These are phyloP conservation scores for Pyrenopolyporus hunteri DNA, from an alignment of 495 filamentous ascomycete species.

Conservation along the genomic window DNA sequence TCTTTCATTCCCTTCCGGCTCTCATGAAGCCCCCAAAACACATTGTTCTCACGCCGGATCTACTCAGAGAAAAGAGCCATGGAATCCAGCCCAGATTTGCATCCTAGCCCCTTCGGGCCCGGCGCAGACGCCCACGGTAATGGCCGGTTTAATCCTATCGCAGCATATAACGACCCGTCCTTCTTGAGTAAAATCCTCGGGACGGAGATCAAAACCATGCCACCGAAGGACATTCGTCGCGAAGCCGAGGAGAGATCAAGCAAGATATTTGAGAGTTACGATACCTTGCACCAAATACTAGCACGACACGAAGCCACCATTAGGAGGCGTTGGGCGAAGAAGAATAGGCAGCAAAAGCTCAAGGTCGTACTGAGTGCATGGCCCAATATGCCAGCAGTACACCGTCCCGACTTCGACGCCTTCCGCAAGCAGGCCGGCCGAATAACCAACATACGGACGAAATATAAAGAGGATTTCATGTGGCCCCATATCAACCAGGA, in stretches of 20 bases:
- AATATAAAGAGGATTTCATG: constrained; percentile 44
- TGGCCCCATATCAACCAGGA: constrained; percentile 66
- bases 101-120: no score
- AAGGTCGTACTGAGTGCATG: constrained; percentile 50
- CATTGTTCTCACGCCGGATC: no score
- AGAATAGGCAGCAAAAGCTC: constrained; percentile 47
- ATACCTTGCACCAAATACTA: constrained; percentile 36
- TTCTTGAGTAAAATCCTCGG: no score
- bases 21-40: no score
- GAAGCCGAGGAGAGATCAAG: not conserved
- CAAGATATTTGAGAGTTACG: constrained; percentile 34
- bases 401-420: constrained; percentile 59
- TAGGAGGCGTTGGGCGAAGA: constrained; percentile 58
- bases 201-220: no score
- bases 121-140: no score
- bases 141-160: no score
- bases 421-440: constrained; percentile 37
- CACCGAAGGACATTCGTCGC: not conserved
- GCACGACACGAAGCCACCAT: constrained; percentile 54
- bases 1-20: no score
- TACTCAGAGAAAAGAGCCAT: no score
- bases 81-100: no score
- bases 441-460: no score
- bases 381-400: constrained; percentile 55
- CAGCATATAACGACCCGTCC: no score